Evolutionary conservation across 192 early-diverging fungal genomes (phyloP), one percentile per base, ranked within the genome.

Genomic region (Coemansia sp.): DNA sequence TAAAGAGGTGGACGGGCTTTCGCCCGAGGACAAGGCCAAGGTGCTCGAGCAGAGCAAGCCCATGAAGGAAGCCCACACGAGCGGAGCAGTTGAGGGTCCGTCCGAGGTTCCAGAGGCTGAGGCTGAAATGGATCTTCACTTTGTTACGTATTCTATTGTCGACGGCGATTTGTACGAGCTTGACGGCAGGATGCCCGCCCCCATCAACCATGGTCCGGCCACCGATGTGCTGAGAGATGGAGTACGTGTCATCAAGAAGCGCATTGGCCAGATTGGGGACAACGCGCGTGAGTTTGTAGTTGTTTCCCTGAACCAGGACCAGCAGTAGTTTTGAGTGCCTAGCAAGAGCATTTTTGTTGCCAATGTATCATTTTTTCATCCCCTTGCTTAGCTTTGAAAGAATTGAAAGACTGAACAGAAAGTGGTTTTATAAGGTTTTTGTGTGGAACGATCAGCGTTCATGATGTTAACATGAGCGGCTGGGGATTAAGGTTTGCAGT

Each of bases 161-260:
- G 91, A 93, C 41, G 92, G 92, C 25, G 74, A 86, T 7, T 48
- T 99, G 7, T 95, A 91, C 65, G 95, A 99, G 73, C 76, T 99
- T 58, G 97, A 99, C 72, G 96, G 94, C 45, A 83, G 88, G 41
- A 91, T 90, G 55, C 75, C 83, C 5, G 90, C 86, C 19, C 97
- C 97, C 19, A 89, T 98, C 62, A 88, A 93, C 76, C 94, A 94
- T 68, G 95, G 95, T 1, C 71, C 76, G 38, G 81, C 83, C 10
- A 75, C 75, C 1, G 77, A 91, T 65, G 74, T 93, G 39, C 73
- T 94, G 9, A 57, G 71, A 70, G 74, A 75, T 44, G 72, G 62
- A 12, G 71, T 71, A 1, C 51, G 63, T 0, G 69, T 59, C 2
- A 77, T 82, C 53, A 60, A 57, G 62, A 38, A 71, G 51, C 71